These are phyloP conservation scores for Talaromyces atroroseus DNA, from an alignment of 2,329 filamentous ascomycete genomes.

Conservation along the genomic window DNA sequence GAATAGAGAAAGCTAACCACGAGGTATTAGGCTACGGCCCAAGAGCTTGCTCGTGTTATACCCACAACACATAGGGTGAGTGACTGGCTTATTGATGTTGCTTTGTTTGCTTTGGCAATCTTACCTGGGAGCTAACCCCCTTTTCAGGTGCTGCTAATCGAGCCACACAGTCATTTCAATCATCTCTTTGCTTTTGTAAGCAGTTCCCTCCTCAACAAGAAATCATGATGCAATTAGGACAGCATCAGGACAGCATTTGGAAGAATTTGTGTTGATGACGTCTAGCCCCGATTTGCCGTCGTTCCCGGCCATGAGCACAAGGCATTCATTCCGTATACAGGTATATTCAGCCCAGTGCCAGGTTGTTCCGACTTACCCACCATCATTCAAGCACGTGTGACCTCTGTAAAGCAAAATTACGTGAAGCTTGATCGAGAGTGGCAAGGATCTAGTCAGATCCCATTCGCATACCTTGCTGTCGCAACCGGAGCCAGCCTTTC, in stretches of 20 bases:
- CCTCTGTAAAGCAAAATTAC: conserved; percentile 24
- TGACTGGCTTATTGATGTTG: neutral
- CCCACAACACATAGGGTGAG: conserved; percentile 31
- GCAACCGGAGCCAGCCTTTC: conserved; percentile 31
- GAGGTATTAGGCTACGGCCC: conserved; percentile 23
- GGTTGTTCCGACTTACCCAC: conserved; percentile 20
- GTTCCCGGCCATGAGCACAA: conserved; percentile 33
- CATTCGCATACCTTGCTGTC: conserved; percentile 30
- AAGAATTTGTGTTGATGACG: neutral
- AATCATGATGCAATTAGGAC: neutral
- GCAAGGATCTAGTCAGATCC: conserved; percentile 26
- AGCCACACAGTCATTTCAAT: conserved; percentile 33
- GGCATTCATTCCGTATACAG: conserved; percentile 31
- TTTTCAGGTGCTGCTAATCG: conserved; percentile 27
- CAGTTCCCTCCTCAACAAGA: neutral
- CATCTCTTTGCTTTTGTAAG: conserved; percentile 33
- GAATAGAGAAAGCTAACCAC: conserved; percentile 9
- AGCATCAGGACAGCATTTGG: neutral
- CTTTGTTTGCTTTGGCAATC: neutral
- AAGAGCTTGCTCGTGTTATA: conserved; percentile 30
- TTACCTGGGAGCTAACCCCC: neutral
- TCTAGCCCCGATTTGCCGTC: conserved; percentile 30
- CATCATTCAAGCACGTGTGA: conserved; percentile 29
- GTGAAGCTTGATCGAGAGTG: conserved; percentile 31
- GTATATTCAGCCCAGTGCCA: conserved; percentile 23